Conservation (phyloP, 495 filamentous ascomycete genomes). For the Penicillium subrubescens region DNA sequence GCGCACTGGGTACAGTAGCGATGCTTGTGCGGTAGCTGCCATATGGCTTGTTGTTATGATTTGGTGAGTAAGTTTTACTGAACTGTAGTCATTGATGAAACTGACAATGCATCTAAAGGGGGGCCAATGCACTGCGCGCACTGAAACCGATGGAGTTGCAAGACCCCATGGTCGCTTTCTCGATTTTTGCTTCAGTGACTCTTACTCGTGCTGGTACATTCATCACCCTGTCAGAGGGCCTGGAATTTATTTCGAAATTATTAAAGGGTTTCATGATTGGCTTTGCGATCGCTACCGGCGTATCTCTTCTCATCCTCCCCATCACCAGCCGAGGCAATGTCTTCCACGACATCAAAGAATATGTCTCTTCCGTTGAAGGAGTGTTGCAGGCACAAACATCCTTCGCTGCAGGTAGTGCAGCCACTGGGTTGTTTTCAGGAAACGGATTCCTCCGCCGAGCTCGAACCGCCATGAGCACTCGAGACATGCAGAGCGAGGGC, state of each 20-base stretch:
- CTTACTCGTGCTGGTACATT: constrained; percentile 52
- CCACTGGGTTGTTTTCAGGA: constrained; percentile 21
- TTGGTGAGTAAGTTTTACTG: constrained; percentile 52
- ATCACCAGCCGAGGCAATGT: constrained; percentile 60
- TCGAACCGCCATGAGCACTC: constrained; percentile 24
- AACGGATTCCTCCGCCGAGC: constrained; percentile 26
- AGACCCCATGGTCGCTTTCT: constrained; percentile 70
- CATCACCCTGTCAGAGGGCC: constrained; percentile 49
- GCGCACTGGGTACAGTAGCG: constrained; percentile 38
- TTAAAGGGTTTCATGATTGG: constrained; percentile 66
- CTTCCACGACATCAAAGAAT: constrained; percentile 57
- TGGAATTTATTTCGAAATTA: constrained; percentile 55
- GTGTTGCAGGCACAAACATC: constrained; percentile 57
- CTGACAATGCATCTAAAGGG: constrained; percentile 14
- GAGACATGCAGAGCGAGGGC: constrained; percentile 29
- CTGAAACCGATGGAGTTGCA: constrained; percentile 63
- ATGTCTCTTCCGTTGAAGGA: constrained; percentile 51
- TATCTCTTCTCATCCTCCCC: constrained; percentile 67
- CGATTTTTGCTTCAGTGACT: constrained; percentile 64
- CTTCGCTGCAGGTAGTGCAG: constrained; percentile 52
- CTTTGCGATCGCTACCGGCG: constrained; percentile 62
- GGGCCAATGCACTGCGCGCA: constrained; percentile 52
- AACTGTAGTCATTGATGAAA: background rate
- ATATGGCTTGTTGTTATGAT: constrained; percentile 79
- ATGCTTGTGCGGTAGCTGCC: constrained; percentile 70